Evolutionary conservation across 805 yeast species (phyloP), one percentile per base, ranked within the genome.

Genomic region (Myxozyma lipomycoides): DNA sequence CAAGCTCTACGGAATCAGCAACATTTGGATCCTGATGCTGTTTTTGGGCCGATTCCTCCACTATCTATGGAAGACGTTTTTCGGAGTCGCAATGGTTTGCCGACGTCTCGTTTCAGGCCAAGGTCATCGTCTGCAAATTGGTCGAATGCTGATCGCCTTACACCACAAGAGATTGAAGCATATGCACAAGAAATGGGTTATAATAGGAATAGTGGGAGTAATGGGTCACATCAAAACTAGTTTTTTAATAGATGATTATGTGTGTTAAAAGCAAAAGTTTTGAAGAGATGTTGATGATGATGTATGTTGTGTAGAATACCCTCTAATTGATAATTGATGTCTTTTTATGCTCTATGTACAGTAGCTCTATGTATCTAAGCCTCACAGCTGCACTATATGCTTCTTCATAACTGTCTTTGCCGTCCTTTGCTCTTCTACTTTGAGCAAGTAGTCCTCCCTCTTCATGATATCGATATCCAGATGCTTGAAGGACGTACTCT

Each of bases 11-110:
- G 67, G 21, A 77, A 74, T 52, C 83, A 80, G 62, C 65, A 53
- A 44, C 64, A 63, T 25, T 69, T 83, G 53, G 83, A 87, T 61
- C 90, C 93, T 0, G 79, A 74, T 54, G 64, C 73, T 18, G 77
- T 87, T 1, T 86, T 88, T 69, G 95, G 95, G 0, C 83, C 85
- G 4, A 77, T 84, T 28, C 84, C 85, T 0, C 81, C 81, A 1
- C 69, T 85, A 51, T 77, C 81, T 46, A 79, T 83, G 70, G 86
- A 81, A 46, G 87, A 82, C 55, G 78, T 85, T 2, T 86, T 85
- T 62, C 76, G 73, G 30, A 61, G 55, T 34, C 45, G 56, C 36
- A 58, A 56, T n/a, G 56, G 58, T 15, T 50, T 79, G 2, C 70
- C 75, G 45, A 65, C 75, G 2, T 71, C 80, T n/a, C 73, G 77